Percentiles rank a stretch among this genome's conserved stretches.
Evolutionary conservation across 805 yeast genomes (phyloP).

Genomic region (Sugiyamaella floridensis): DNA sequence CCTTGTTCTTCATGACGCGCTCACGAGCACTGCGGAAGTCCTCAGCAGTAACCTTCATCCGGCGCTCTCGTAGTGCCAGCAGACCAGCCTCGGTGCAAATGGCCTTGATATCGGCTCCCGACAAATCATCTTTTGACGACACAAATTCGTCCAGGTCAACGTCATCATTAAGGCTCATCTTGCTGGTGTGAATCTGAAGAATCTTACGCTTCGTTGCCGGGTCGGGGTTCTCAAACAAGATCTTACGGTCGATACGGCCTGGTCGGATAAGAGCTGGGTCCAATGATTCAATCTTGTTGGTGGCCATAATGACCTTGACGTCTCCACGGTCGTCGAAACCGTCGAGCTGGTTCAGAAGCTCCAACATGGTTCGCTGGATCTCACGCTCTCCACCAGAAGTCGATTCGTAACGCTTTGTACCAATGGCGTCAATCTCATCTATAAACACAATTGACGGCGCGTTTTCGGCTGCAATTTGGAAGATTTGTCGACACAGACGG

Average conservation of each 20-base stretch:
- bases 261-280: conserved; percentile 97
- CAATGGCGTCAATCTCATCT: conserved; percentile 98
- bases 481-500: conserved; percentile 83
- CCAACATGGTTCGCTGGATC: conserved; percentile 96
- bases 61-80: conserved; percentile 89
- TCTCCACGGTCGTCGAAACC: conserved; percentile 97
- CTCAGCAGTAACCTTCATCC: conserved; percentile 94
- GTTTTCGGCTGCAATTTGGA: conserved; percentile 93
- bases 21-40: conserved; percentile 93
- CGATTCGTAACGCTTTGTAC: conserved; percentile 92
- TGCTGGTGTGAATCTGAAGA: conserved; percentile 82
- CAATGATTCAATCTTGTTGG: conserved; percentile 85
- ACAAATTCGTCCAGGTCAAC: conserved; percentile 86
- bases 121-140: conserved; percentile 83
- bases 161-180: conserved; percentile 84
- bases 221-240: conserved; percentile 93
- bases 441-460: conserved; percentile 98
- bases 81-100: conserved; percentile 97
- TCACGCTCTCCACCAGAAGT: conserved; percentile 95
- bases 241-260: conserved; percentile 94
- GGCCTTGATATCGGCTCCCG: conserved; percentile 97
- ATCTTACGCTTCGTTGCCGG: conserved; percentile 89
- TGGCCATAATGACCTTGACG: conserved; percentile 97
- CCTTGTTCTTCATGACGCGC: conserved; percentile 91
- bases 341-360: conserved; percentile 86